Evolutionary conservation across 306 rosid species (phyloP), one percentile per base, ranked within the genome.

Genomic region (Benincasa hispida): DNA sequence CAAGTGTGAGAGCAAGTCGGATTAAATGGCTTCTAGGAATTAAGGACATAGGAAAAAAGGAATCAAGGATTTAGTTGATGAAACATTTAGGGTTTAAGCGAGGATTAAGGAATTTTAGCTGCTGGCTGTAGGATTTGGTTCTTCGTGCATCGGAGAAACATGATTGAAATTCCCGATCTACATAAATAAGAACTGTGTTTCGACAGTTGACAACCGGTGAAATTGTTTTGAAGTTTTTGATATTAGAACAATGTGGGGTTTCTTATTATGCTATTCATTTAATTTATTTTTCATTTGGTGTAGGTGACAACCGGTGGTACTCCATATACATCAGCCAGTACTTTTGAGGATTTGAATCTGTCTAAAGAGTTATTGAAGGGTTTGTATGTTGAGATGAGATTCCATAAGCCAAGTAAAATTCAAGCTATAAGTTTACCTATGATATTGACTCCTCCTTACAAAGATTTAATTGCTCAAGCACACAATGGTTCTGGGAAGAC

Each of bases 401-500:
- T 94, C 48, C 85, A 87, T 79, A 91, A 87, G 81, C 98, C 97
- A 3, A 94, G 96, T 62, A 94, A 91, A 81, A 91, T 94, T 51
- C 98, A 94, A 77, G 94, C 93, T 11, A 83, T 91, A 75, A 89
- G 88, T 55, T 80, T 94, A 86, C 98, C 98, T 0, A 94, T 94
- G 98, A 91, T 94, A 21, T 82, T 94, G 77, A 87, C 73, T 6
- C 91, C 96, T 35, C 98, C 98, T 6, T 18, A 85, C 62, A 87
- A 85, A 72, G 93, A 91, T 77, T 79, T 94, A 83, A 89, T 91
- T 13, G 97, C 98, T 1, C 98, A 94, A 80, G 98, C 98, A 6
- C 98, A 91, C 77, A 93, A 93, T 51, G 97, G 98, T 58, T 93
- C 98, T 4, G 96, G 98, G 1, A 93, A 93, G 85, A 93, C 98